These are phyloP conservation scores for Moniliella sp. DNA, from an alignment of 1,284 basidiomycete species.

Conservation along the genomic window DNA sequence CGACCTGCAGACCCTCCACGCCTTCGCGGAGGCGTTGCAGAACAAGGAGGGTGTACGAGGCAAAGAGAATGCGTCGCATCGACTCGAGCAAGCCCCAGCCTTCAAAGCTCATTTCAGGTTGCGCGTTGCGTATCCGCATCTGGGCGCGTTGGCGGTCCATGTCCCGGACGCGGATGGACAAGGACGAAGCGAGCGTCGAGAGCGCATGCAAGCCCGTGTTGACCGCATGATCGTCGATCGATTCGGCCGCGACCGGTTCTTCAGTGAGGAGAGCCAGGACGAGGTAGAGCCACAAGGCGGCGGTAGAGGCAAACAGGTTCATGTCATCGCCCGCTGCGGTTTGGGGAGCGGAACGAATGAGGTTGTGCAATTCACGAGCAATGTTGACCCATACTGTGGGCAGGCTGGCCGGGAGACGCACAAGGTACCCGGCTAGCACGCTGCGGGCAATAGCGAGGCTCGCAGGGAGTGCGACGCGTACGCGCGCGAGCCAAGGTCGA, in stretches of 20 bases:
- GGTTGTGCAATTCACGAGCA: constrained; percentile 7
- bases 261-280: constrained; percentile 18
- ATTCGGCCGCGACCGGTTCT: constrained; percentile 6
- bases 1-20: constrained; percentile 6
- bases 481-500: constrained; percentile 20
- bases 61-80: constrained; percentile 17
- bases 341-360: constrained; percentile 1
- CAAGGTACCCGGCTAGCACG: constrained; percentile 17
- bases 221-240: constrained; percentile 10
- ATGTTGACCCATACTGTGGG: constrained; percentile 14
- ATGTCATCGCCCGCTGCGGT: not conserved
- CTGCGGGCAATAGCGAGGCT: constrained; percentile 15
- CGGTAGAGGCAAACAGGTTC: constrained; percentile 11
- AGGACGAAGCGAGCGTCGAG: constrained; percentile 8
- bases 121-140: not conserved
- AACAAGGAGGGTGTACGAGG: constrained; percentile 16
- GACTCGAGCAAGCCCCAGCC: constrained; percentile 12
- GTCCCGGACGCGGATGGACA: too few species aligned
- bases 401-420: constrained; percentile 16
- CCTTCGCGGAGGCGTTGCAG: constrained; percentile 19
- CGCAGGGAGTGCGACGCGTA: constrained; percentile 9
- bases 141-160: too few species aligned
- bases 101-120: constrained; percentile 1
- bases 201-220: constrained; percentile 10
- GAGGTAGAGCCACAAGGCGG: constrained; percentile 20